Conservation (phyloP, 768 basidiomycete genomes). For the Boletus subparvulus region DNA sequence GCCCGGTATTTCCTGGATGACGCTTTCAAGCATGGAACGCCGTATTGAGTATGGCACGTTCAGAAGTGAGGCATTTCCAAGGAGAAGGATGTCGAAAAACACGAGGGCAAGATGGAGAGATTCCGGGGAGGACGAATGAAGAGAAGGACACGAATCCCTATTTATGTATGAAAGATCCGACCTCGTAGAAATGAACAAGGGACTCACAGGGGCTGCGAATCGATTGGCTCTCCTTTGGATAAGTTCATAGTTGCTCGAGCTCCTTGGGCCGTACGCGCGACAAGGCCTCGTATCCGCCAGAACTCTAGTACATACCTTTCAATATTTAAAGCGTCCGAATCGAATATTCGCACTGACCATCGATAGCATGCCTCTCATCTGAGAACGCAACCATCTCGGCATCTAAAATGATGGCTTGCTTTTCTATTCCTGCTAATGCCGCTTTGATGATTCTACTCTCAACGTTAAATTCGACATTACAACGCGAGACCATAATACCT, state of each 20-base stretch:
- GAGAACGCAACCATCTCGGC: slow-evolving; percentile 91
- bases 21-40: slow-evolving; percentile 57
- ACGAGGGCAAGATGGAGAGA: slow-evolving; percentile 71
- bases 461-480: background rate
- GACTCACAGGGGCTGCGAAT: slow-evolving; percentile 22
- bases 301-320: slow-evolving; percentile 52
- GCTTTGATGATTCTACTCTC: slow-evolving; percentile 53
- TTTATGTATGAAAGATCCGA: background rate
- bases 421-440: slow-evolving; percentile 48
- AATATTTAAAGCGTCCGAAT: background rate
- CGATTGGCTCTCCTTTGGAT: slow-evolving; percentile 18
- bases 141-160: slow-evolving; percentile 42
- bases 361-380: slow-evolving; percentile 53
- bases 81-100: slow-evolving; percentile 82
- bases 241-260: slow-evolving; percentile 37
- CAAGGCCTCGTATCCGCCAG: slow-evolving; percentile 65
- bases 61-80: slow-evolving; percentile 62
- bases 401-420: slow-evolving; percentile 57
- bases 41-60: slow-evolving; percentile 56
- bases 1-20: slow-evolving; percentile 55
- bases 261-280: slow-evolving; percentile 58
- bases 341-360: slow-evolving; percentile 50
- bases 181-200: slow-evolving; percentile 1
- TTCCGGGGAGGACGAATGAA: slow-evolving; percentile 38
- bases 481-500: slow-evolving; percentile 7